Base-by-base conservation (phyloP, 371 early-diverging fungal species). In the Mucor circinelloides region DNA sequence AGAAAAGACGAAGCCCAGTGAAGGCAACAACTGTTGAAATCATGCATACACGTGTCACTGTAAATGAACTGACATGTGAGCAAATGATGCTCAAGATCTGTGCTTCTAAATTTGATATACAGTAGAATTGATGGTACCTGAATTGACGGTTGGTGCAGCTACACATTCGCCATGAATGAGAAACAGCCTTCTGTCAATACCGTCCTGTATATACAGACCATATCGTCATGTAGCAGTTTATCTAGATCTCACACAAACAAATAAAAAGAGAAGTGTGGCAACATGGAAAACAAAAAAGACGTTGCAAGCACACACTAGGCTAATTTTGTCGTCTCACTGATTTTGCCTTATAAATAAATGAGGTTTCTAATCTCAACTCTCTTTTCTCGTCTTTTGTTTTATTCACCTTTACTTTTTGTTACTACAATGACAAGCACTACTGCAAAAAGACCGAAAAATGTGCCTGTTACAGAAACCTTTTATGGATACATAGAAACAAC, bases 401-500 rank as follows among this genome's bases (percentile, higher is more conserved):
- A 8, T 38, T 28, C n/a, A 19, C 6, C 6, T 31, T 25, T 25
- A n/a, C n/a, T 32, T 2, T 52, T 13, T 27, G n/a, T n/a, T 23
- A 56, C 15, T 36, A 12, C 21, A 52, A 40, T 60, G 46, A n/a
- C 34, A 40, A 40, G 17, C 19, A 34, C 54, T 17, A 57, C 15
- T 19, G 31, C 28, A 42, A 68, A 44, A 38, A 58, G 34, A 30
- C 23, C 48, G 17, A 38, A 34, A 25, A 64, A 52, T 52, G 52
- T 64, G 60, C 62, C 63, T n/a, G 66, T 67, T 25, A 56, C 64
- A 28, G 72, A 70, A 58, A 74, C 69, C 8, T 85, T 76, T 64
- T 71, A 71, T 67, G 87, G 86, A n/a, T 80, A 77, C 50, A 74
- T 91, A 25, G 74, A 77, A 46, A 83, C 80, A 7, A 86, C 91